Evolutionary conservation across 2,329 filamentous ascomycete species (phyloP), one percentile per base, ranked within the genome.

Genomic region (Talaromyces amestolkiae): DNA sequence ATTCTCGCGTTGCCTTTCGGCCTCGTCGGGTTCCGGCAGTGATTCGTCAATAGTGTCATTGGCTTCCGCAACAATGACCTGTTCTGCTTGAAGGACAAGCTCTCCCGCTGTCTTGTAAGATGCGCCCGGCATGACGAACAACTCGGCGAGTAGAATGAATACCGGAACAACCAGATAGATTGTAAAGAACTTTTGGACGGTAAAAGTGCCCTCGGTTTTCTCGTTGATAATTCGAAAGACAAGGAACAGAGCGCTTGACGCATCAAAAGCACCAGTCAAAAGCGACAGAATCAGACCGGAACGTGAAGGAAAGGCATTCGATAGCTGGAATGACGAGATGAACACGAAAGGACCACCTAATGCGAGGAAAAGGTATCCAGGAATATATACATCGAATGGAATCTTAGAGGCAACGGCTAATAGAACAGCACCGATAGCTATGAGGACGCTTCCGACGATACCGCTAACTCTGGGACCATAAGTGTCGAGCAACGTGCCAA

Each of bases 81-180:
- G 78, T 69, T 92, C 89, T 17, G 87, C 89, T 73, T 92, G 86
- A 65, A 88, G 85, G 6, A 95, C 88, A 45, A 97, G 84, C 76
- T 97, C 92, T 54, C 92, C 91, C 0, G 93, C 87, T 0, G 91
- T 94, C 78, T 95, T 93, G 81, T 95, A 95, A 1, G 89, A 92
- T 68, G 89, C 87, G 17, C 80, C 81, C 0, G 92, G 92, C 83
- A 96, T 89, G 69, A 94, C 72, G 47, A 87, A 84, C 31, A 94
- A 72, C 77, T 95, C 91, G 19, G 86, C 82, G 33, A 88, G 63
- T 15, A 89, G 72, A 62, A 95, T 91, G 63, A 87, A 81, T 3
- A 82, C 74, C 0, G 92, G 92, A 0, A 95, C 89, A 19, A 85
- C 69, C 17, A 95, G 84, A 72, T 95, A 96, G 13, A 78, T 72